A percentile compares a stretch with the other conserved stretches of the same genome.
phyloP scores from a whole-genome alignment of 768 basidiomycete species.

The Coprinopsis cinerea region DNA sequence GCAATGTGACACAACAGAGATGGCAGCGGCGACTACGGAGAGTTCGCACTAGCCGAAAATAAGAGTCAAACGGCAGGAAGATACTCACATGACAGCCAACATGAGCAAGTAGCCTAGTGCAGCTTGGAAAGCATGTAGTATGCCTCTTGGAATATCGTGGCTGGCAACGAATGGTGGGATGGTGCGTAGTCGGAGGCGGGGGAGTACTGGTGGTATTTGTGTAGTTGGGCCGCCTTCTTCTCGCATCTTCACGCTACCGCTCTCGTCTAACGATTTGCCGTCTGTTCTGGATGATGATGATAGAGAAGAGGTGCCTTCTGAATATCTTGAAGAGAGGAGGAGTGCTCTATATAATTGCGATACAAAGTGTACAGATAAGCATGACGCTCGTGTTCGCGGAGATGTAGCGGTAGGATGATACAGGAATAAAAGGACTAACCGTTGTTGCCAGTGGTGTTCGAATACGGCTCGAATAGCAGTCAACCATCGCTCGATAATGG shows the following conservation, averaged over 20 bases:
- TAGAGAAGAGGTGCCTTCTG: constrained; percentile 3
- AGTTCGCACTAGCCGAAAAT: constrained; percentile 3
- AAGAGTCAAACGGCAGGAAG: neutral
- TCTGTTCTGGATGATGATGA: neutral
- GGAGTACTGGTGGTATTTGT: constrained; percentile 4
- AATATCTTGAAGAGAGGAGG: constrained; percentile 16
- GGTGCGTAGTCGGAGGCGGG: constrained; percentile 24
- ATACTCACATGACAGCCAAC: constrained; percentile 72
- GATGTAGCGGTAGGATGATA: constrained; percentile 1
- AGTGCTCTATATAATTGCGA: constrained; percentile 1
- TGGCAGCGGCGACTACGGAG: too few relatives aligned
- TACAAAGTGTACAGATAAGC: neutral
- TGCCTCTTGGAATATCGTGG: constrained; percentile 69
- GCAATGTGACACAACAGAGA: too few relatives aligned
- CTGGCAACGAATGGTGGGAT: constrained; percentile 58
- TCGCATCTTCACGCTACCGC: neutral
- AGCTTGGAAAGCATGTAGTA: constrained; percentile 57
- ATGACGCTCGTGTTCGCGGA: too few relatives aligned
- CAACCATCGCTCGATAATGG: constrained; percentile 67
- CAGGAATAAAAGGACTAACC: constrained; percentile 21
- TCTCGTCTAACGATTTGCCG: neutral
- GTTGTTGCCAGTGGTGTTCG: constrained; percentile 52
- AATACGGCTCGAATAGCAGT: constrained; percentile 47
- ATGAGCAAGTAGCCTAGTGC: constrained; percentile 67
- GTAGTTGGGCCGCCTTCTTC: neutral